Evolutionary conservation across 1,284 basidiomycete genomes (phyloP).

Genomic region (Ceratorhiza oryzae-sativae): DNA sequence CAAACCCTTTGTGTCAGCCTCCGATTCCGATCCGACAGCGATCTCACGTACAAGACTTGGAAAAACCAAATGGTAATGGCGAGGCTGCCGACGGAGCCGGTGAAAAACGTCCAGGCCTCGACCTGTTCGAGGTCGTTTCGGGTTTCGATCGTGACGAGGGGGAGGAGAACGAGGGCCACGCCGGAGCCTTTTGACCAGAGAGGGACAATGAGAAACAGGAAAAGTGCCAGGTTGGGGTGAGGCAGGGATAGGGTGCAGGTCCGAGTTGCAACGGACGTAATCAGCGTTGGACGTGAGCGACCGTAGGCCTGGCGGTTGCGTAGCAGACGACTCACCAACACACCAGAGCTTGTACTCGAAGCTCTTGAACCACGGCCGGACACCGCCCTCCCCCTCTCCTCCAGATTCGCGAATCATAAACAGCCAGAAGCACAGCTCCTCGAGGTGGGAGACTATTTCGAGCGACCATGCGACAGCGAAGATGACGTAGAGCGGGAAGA

Average conservation of each 20-base stretch:
- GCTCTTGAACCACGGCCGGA: slow-evolving; percentile 37
- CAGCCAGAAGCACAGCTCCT: slow-evolving; percentile 35
- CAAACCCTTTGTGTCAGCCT: not conserved
- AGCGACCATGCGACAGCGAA: slow-evolving; percentile 42
- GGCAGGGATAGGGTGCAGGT: not conserved
- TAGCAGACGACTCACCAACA: slow-evolving; percentile 12
- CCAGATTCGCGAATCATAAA: slow-evolving; percentile 35
- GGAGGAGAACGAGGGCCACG: slow-evolving; percentile 34
- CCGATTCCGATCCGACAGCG: not conserved
- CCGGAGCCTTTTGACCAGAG: slow-evolving; percentile 28
- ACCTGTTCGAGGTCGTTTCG: slow-evolving; percentile 29
- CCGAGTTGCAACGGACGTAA: not conserved
- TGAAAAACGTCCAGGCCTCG: slow-evolving; percentile 42
- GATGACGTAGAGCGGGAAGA: slow-evolving; percentile 39
- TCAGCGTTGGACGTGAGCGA: not conserved
- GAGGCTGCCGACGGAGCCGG: slow-evolving; percentile 34
- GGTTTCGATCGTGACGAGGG: slow-evolving; percentile 40
- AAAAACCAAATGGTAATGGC: slow-evolving; percentile 26
- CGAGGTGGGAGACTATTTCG: slow-evolving; percentile 38
- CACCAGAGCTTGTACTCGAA: slow-evolving; percentile 38
- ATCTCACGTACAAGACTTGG: slow-evolving; percentile 19
- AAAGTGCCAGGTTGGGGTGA: not conserved
- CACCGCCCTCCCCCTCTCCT: slow-evolving; percentile 12
- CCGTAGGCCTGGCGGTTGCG: no score
- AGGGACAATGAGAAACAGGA: not conserved